A percentile compares a stretch with the other conserved stretches of the same genome.
Conservation (phyloP, 352 stramenopile species). For the Globisporangium recalcitrans region DNA sequence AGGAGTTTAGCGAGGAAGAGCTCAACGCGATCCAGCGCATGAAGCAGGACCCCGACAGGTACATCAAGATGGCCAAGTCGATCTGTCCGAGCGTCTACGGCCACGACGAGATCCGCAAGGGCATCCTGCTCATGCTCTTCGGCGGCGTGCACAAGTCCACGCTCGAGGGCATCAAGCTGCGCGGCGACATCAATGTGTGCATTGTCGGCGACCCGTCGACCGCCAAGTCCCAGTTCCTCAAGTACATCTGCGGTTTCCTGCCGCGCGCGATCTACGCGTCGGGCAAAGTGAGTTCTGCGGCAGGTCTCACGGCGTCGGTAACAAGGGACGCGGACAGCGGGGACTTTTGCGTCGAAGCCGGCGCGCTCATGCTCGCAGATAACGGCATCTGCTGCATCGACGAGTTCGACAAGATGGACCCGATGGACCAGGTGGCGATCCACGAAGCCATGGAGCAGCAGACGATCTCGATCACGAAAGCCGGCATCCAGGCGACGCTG, state of each 20-base stretch:
- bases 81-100: conserved; percentile 97
- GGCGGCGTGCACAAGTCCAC: conserved; percentile 98
- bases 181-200: conserved; percentile 99
- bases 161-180: conserved; percentile 95
- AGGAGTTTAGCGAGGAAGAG: conserved; percentile 92
- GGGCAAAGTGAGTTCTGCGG: conserved; percentile 96
- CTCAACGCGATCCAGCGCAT: conserved; percentile 91
- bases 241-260: conserved; percentile 93
- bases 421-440: conserved; percentile 97
- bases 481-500: conserved; percentile 97
- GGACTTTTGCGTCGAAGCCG: conserved; percentile 89
- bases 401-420: conserved; percentile 99
- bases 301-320: conserved; percentile 97
- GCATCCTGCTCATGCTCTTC: conserved; percentile 97
- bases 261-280: conserved; percentile 98
- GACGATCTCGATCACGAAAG: conserved; percentile 98
- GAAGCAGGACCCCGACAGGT: conserved; percentile 85
- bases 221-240: conserved; percentile 99
- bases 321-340: conserved; percentile 92
- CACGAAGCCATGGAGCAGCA: conserved; percentile 99
- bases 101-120: conserved; percentile 91
- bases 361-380: conserved; percentile 98
- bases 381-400: conserved; percentile 99
- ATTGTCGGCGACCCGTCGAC: conserved; percentile 97
- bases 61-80: conserved; percentile 92